Percentiles rank a stretch among this genome's conserved stretches.
Conservation (phyloP, 495 filamentous ascomycete genomes). For the Penicillium silybi region DNA sequence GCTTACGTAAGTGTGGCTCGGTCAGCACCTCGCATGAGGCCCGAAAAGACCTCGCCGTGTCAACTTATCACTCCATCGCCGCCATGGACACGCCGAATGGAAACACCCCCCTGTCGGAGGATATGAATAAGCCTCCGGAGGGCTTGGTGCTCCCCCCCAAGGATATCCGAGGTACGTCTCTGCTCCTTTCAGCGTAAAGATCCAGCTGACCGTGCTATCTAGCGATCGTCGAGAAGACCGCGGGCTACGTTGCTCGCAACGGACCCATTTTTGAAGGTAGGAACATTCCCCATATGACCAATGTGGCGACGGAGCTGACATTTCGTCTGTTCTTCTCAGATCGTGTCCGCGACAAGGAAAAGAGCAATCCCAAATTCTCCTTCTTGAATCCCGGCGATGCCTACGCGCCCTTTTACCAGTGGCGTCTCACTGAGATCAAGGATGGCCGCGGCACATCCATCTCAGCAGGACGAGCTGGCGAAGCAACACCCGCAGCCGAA, state of each 20-base stretch:
- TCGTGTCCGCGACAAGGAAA: slow-evolving; percentile 81
- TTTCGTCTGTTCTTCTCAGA: slow-evolving; percentile 42
- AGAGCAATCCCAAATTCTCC: slow-evolving; percentile 83
- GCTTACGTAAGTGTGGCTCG: not conserved
- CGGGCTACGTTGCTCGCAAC: slow-evolving; percentile 83
- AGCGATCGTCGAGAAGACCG: slow-evolving; percentile 91
- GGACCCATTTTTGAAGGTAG: slow-evolving; percentile 75
- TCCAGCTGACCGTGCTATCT: slow-evolving; percentile 27
- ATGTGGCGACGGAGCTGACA: not conserved
- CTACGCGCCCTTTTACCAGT: slow-evolving; percentile 84
- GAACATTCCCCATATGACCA: slow-evolving; percentile 2
- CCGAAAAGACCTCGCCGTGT: slow-evolving; percentile 1
- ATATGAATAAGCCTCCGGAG: slow-evolving; percentile 68
- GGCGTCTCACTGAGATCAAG: slow-evolving; percentile 81
- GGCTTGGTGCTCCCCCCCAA: slow-evolving; percentile 83
- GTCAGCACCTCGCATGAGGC: not conserved
- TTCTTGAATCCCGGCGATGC: slow-evolving; percentile 80
- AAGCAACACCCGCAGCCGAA: slow-evolving; percentile 53
- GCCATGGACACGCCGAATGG: slow-evolving; percentile 56
- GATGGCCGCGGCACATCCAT: slow-evolving; percentile 77
- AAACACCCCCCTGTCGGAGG: slow-evolving; percentile 48
- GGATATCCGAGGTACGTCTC: slow-evolving; percentile 60
- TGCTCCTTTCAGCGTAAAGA: slow-evolving; percentile 1
- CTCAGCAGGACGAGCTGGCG: slow-evolving; percentile 70
- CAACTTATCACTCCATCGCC: slow-evolving; percentile 3